Percentiles rank a stretch among this genome's conserved stretches.
Evolutionary conservation across 148 eudicot genomes (phyloP).

Genomic region (Diospyros kaki): DNA sequence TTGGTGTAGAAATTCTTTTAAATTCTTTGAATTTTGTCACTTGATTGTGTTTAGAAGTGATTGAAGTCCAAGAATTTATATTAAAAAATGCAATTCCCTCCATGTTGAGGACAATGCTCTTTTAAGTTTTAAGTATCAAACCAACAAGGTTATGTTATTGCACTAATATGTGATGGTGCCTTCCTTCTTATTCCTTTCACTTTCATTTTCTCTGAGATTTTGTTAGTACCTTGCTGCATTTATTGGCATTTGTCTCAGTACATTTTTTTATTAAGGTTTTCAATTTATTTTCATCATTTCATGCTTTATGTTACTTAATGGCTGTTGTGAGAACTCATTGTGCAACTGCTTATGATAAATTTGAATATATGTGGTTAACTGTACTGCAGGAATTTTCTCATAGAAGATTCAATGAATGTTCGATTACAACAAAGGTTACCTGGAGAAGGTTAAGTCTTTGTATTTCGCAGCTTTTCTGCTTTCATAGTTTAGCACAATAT

Average conservation of each 20-base stretch:
- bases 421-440: slow-evolving; percentile 30
- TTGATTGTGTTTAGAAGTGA: neutral
- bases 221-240: neutral
- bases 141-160: neutral
- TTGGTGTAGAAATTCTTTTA: neutral
- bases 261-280: neutral
- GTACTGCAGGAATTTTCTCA: slow-evolving; percentile 33
- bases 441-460: slow-evolving; percentile 21
- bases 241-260: neutral
- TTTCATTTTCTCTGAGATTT: neutral
- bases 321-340: neutral
- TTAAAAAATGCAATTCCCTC: neutral
- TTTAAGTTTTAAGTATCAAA: neutral
- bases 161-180: neutral
- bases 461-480: neutral
- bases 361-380: neutral
- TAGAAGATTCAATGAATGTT: slow-evolving; percentile 25
- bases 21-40: neutral
- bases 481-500: neutral
- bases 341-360: neutral
- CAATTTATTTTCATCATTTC: neutral
- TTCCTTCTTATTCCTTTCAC: neutral
- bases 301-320: neutral
- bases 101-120: neutral
- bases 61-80: neutral